A percentile compares a stretch with the other conserved stretches of the same genome.
Evolutionary conservation across 2,329 filamentous ascomycete genomes (phyloP).

Genomic region (Colletotrichum coccodes): DNA sequence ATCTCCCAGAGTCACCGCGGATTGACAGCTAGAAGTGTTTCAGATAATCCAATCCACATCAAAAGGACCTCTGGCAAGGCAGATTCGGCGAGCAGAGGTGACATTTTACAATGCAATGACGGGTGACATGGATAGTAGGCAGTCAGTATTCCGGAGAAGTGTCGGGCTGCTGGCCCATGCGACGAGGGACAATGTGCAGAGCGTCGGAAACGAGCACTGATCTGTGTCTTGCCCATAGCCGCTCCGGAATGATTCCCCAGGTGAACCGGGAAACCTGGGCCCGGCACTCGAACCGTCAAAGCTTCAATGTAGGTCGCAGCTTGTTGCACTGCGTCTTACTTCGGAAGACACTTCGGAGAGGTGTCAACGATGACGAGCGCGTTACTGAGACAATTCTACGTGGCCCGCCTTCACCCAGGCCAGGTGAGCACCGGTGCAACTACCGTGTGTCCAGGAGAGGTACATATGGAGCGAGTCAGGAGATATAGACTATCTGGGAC

Average conservation of each 20-base stretch:
- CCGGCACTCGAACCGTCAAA: neutral
- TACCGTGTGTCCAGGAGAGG: neutral
- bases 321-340: neutral
- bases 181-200: neutral
- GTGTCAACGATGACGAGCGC: neutral
- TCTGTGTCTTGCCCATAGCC: neutral
- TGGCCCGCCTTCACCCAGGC: conserved; percentile 4
- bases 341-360: neutral
- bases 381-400: neutral
- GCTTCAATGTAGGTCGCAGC: neutral
- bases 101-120: neutral
- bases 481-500: conserved; percentile 1
- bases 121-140: neutral
- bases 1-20: neutral
- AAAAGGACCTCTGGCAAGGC: neutral
- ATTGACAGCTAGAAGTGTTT: neutral
- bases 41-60: neutral
- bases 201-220: neutral
- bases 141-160: neutral
- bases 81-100: neutral
- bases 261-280: neutral
- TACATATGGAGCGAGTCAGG: neutral
- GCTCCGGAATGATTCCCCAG: neutral
- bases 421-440: neutral
- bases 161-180: neutral